phyloP scores from a whole-genome alignment of 2,329 filamentous ascomycete species.

The Trichoderma sp. region DNA sequence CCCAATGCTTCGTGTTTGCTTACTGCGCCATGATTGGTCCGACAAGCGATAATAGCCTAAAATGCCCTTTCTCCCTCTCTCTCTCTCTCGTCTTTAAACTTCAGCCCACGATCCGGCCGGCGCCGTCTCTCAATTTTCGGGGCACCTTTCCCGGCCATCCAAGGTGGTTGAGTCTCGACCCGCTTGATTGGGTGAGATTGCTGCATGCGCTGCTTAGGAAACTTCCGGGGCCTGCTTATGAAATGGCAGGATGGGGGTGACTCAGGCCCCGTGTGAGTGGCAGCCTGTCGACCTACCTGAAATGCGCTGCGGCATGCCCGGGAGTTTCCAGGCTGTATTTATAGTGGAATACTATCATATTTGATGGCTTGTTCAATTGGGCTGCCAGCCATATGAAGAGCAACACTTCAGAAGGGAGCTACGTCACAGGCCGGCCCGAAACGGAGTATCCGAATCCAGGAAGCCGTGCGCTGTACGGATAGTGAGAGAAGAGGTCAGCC shows the following conservation, averaged over 20 bases:
- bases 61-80: background rate
- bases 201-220: constrained; percentile 5
- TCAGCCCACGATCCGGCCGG: constrained; percentile 11
- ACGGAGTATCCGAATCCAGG: constrained; percentile 17
- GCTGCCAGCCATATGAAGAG: background rate
- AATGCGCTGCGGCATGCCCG: background rate
- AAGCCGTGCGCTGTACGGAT: background rate
- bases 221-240: background rate
- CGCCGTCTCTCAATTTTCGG: constrained; percentile 1
- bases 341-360: background rate
- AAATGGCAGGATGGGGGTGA: background rate
- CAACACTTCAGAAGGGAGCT: background rate
- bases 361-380: background rate
- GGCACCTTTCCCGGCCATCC: constrained; percentile 1
- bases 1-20: background rate
- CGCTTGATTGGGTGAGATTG: constrained; percentile 8
- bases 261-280: background rate
- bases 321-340: background rate
- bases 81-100: background rate
- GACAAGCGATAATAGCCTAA: constrained; percentile 5
- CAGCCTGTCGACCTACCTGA: background rate
- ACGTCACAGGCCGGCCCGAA: constrained; percentile 17
- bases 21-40: background rate
- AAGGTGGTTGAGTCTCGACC: background rate
- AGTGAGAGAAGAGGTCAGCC: background rate